These are phyloP conservation scores for Penicillium sp. DNA, from an alignment of 2,329 filamentous ascomycete genomes.

Conservation along the genomic window DNA sequence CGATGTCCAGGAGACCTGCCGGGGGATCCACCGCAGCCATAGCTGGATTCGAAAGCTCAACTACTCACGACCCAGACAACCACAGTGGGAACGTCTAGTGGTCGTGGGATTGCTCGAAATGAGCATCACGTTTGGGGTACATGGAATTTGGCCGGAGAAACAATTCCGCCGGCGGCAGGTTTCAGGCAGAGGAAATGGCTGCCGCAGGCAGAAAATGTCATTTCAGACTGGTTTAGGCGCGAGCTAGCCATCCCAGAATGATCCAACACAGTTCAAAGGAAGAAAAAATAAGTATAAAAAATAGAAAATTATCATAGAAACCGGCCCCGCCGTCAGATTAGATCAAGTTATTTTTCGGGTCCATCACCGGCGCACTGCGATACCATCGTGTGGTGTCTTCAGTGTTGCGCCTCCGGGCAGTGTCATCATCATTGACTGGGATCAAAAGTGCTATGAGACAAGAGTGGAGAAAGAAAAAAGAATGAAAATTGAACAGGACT, in stretches of 20 bases:
- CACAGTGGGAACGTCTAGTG: no score
- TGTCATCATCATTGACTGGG: conserved; percentile 35
- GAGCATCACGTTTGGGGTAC: conserved; percentile 2
- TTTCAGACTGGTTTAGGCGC: not conserved
- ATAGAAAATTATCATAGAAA: not conserved
- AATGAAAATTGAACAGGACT: not conserved
- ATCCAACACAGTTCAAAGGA: no score
- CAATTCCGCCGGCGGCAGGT: conserved; percentile 14
- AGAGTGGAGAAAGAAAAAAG: not conserved
- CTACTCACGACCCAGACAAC: not conserved
- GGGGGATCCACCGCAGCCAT: conserved; percentile 44
- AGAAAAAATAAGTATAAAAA: no score
- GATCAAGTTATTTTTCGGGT: conserved; percentile 56
- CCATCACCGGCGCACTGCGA: conserved; percentile 45
- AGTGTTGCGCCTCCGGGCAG: conserved; percentile 14
- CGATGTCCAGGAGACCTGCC: conserved; percentile 44
- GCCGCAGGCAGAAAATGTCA: not conserved
- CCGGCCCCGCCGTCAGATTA: conserved; percentile 52
- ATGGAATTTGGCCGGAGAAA: conserved; percentile 22
- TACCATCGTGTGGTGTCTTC: conserved; percentile 32
- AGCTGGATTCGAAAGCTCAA: conserved; percentile 9
- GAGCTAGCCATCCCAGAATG: no score
- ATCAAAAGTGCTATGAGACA: conserved; percentile 2
- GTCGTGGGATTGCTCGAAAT: no score
- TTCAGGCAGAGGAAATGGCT: conserved; percentile 7